A percentile compares a stretch with the other conserved stretches of the same genome.
Evolutionary conservation across 2,329 filamentous ascomycete species (phyloP).

Genomic region (Colletotrichum spinosum): DNA sequence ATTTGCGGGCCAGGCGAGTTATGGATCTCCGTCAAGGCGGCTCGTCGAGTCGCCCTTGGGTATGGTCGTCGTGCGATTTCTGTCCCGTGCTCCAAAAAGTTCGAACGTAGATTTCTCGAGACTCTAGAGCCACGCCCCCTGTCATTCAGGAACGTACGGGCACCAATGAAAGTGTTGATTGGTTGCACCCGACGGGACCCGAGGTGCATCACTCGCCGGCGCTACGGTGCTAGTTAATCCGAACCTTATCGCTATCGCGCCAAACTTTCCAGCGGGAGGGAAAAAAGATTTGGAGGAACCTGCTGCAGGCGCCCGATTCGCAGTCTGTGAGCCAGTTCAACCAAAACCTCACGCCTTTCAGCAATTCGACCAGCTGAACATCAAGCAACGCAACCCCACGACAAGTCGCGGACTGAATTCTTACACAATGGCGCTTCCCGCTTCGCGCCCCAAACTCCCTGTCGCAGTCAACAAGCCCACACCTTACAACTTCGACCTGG

Average conservation of each 20-base stretch:
- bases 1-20: constrained; percentile 15
- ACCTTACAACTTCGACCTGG: constrained; percentile 93
- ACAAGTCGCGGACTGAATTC: constrained; percentile 1
- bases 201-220: constrained; percentile 5
- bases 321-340: constrained; percentile 4
- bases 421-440: constrained; percentile 49
- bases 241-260: constrained; percentile 32
- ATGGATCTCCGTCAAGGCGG: constrained; percentile 26
- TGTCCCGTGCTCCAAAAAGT: constrained; percentile 33
- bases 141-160: neutral
- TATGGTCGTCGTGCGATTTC: constrained; percentile 36
- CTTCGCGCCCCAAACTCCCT: constrained; percentile 63
- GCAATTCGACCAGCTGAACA: neutral
- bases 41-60: constrained; percentile 30
- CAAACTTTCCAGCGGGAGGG: constrained; percentile 36
- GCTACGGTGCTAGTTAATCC: constrained; percentile 36
- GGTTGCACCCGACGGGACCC: neutral
- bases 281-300: constrained; percentile 38
- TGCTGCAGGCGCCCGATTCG: constrained; percentile 2
- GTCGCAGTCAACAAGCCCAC: constrained; percentile 83
- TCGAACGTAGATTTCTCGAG: constrained; percentile 35
- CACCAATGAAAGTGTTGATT: constrained; percentile 33
- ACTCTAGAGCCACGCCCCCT: constrained; percentile 27
- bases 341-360: constrained; percentile 14
- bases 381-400: neutral